Evolutionary conservation across 805 yeast species (phyloP), one percentile per base, ranked within the genome.

Genomic region (Tetrapisispora fleetii): DNA sequence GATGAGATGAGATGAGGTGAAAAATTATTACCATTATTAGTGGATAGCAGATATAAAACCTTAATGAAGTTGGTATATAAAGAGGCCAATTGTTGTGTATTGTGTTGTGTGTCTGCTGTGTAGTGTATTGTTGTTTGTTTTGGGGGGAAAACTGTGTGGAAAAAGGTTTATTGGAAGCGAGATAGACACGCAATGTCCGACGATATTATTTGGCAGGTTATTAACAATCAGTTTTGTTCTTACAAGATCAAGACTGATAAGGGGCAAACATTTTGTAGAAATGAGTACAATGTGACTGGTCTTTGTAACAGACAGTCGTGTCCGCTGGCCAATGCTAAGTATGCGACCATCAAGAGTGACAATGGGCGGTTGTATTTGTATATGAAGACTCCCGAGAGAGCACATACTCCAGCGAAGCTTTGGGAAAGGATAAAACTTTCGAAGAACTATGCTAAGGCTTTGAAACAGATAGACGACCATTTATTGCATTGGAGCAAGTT

Each of bases 301-400:
- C 75, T 93, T 48, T 93, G 99, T 67, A 79, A 82, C 48, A 80
- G 99, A 60, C 89, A 83, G 64, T 85, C 97, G 5, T 93, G 99
- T 66, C 99, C 99, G 1, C 72, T 93, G 52, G 99, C 99, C 24
- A 93, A 88, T 65, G 86, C 95, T 17, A 78, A 85, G 60, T 87
- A 87, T 68, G 95, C 96, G 32, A 87, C 96, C 0, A 86, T 87
- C 41, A 83, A 86, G 62, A 81, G 78, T 56, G 75, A 84, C 28
- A 87, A 84, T 55, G 96, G 95, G 7, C 78, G 78, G 63, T 69
- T 88, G 43, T 87, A 86, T 59, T 70, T 87, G 35, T 93, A 93
- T 69, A 93, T 93, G 88, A 93, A 93, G 67, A 93, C 98, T 1
- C 95, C 95, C 1, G 99, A 93, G 71, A 81, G 99, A 70, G 95